phyloP scores from a whole-genome alignment of 2,329 filamentous ascomycete species.

The Aureobasidium subglaciale region DNA sequence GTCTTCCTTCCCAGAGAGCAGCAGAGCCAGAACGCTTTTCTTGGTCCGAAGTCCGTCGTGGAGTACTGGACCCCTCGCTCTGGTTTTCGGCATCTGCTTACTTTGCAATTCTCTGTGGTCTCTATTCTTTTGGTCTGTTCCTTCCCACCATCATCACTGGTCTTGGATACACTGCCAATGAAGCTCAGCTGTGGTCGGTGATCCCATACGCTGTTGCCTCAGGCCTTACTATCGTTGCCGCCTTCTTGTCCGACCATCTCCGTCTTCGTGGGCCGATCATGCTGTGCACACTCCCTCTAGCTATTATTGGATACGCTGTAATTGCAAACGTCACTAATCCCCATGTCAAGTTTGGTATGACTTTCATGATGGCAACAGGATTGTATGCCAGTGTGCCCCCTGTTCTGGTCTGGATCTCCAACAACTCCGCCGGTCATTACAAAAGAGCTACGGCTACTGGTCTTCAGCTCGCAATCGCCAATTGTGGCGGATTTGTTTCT shows the following conservation, averaged over 20 bases:
- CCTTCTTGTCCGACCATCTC: constrained; percentile 55
- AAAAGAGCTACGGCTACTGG: constrained; percentile 62
- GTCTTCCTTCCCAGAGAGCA: constrained; percentile 45
- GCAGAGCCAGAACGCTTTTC: constrained; percentile 47
- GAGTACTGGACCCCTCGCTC: constrained; percentile 37
- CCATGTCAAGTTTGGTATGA: constrained; percentile 56
- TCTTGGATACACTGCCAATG: constrained; percentile 52
- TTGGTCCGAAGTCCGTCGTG: constrained; percentile 58
- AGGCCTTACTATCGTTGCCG: constrained; percentile 45
- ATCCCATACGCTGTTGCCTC: constrained; percentile 58
- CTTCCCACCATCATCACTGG: constrained; percentile 52
- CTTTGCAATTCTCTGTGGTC: constrained; percentile 54
- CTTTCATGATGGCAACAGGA: constrained; percentile 59
- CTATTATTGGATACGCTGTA: constrained; percentile 58
- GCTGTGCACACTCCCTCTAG: constrained; percentile 55
- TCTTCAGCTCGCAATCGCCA: constrained; percentile 59
- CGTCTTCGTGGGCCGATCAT: constrained; percentile 55
- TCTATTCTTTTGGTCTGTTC: constrained; percentile 39
- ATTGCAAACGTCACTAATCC: constrained; percentile 51
- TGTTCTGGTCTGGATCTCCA: constrained; percentile 59
- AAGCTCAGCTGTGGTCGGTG: constrained; percentile 48
- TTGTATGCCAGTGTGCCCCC: constrained; percentile 57
- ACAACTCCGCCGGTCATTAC: constrained; percentile 63
- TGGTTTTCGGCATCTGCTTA: constrained; percentile 49
- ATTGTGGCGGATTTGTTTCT: constrained; percentile 60